A percentile compares a stretch with the other conserved stretches of the same genome.
Evolutionary conservation across 257 asterid species (phyloP).

Genomic region (Salvia splendens): DNA sequence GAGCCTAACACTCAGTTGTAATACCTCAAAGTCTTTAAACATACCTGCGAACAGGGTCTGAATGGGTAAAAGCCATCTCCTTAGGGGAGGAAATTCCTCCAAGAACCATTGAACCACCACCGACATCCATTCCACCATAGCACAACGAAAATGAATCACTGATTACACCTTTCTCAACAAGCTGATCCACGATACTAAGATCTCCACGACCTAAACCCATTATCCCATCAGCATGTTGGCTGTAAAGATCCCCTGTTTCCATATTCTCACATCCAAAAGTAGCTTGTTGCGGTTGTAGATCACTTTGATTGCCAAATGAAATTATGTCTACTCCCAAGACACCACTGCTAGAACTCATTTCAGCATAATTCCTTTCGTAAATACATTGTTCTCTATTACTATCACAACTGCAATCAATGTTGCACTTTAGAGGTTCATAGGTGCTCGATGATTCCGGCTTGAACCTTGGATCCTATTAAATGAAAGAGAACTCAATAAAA

Average conservation of each 20-base stretch:
- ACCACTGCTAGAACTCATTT: constrained; percentile 99
- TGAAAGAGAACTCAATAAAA: constrained; percentile 7
- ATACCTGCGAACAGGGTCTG: constrained; percentile 93
- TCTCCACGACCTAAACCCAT: constrained; percentile 99
- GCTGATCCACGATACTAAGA: constrained; percentile 96
- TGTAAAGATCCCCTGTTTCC: constrained; percentile 98
- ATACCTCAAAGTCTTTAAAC: constrained; percentile 35
- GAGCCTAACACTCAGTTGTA: constrained; percentile 62
- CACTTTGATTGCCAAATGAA: constrained; percentile 92
- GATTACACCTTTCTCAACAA: constrained; percentile 82
- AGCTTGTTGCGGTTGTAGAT: constrained; percentile 84
- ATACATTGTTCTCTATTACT: constrained; percentile 62
- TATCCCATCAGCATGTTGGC: constrained; percentile 99
- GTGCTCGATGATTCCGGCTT: constrained; percentile 82
- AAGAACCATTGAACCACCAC: constrained; percentile 99
- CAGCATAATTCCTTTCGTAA: constrained; percentile 94
- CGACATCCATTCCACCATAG: constrained; percentile 99
- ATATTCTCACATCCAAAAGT: constrained; percentile 91
- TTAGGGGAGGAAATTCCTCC: constrained; percentile 79
- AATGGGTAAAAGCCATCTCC: constrained; percentile 78
- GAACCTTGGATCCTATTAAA: constrained; percentile 82
- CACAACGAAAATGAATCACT: constrained; percentile 91
- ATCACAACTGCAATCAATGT: constrained; percentile 83
- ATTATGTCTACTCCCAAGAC: constrained; percentile 85
- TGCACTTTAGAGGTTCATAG: constrained; percentile 83